phyloP scores from a whole-genome alignment of 805 yeast species.

The Saturnispora gosingensis region DNA sequence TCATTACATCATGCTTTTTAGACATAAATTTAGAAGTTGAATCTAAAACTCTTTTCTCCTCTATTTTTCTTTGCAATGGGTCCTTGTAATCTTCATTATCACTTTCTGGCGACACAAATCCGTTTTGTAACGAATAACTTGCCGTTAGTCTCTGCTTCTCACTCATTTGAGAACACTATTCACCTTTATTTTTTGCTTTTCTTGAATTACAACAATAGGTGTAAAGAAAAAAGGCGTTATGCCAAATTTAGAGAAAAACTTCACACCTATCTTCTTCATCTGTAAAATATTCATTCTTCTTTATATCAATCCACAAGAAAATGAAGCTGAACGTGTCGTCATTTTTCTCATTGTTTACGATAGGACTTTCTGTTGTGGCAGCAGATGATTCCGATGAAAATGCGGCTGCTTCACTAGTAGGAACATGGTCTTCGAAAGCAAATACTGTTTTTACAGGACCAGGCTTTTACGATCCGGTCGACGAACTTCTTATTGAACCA shows the following conservation, averaged over 20 bases:
- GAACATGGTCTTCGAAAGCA: slow-evolving; percentile 95
- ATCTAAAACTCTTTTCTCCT: background rate
- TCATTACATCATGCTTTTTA: background rate
- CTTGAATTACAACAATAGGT: background rate
- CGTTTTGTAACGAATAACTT: background rate
- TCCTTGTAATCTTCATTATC: background rate
- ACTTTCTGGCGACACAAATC: background rate
- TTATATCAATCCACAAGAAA: background rate
- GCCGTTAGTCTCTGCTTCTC: background rate
- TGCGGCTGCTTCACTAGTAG: slow-evolving; percentile 37
- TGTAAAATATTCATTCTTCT: background rate
- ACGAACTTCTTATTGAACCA: slow-evolving; percentile 90
- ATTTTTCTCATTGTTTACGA: background rate
- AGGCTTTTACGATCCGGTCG: slow-evolving; percentile 90
- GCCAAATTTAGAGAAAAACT: background rate
- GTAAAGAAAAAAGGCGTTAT: background rate
- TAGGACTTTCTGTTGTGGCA: background rate
- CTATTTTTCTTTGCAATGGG: background rate
- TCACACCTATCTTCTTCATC: background rate
- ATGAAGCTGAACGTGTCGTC: background rate
- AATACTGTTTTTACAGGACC: slow-evolving; percentile 96
- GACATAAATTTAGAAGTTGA: slow-evolving; percentile 14
- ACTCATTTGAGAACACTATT: background rate
- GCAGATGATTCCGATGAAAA: slow-evolving; percentile 5
- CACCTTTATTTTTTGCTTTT: background rate